Evolutionary conservation across 768 basidiomycete genomes (phyloP).

Genomic region (Rhizopogon rudus): DNA sequence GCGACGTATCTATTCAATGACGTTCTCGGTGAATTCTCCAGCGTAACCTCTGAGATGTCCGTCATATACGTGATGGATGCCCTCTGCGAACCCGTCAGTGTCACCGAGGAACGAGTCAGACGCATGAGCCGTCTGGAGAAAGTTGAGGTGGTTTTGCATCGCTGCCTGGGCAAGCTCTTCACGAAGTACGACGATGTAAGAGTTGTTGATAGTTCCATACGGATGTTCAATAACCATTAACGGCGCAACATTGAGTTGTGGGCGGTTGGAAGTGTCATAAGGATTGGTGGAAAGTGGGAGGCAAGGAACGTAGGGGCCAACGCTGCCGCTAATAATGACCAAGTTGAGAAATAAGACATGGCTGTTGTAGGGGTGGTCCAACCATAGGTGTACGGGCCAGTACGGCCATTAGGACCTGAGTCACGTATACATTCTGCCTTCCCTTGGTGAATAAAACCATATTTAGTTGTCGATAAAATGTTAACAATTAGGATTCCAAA

Average conservation of each 20-base stretch:
- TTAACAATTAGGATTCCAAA: too few relatives aligned
- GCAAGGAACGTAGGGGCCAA: conserved; percentile 31
- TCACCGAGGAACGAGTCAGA: conserved; percentile 45
- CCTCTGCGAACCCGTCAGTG: conserved; percentile 36
- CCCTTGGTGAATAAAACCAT: too few relatives aligned
- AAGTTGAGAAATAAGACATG: conserved; percentile 30
- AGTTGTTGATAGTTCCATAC: conserved; percentile 76
- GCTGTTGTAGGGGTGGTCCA: background rate
- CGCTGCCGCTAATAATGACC: conserved; percentile 34
- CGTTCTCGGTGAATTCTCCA: conserved; percentile 65
- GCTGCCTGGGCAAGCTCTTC: conserved; percentile 51
- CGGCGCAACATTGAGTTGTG: conserved; percentile 55
- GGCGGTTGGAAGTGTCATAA: conserved; percentile 29
- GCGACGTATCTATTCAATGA: conserved; percentile 70
- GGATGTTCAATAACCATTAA: conserved; percentile 54
- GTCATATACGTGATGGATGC: conserved; percentile 74
- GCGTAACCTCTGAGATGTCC: conserved; percentile 74
- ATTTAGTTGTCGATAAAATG: too few relatives aligned
- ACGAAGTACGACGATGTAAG: conserved; percentile 93
- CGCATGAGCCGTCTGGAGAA: conserved; percentile 61
- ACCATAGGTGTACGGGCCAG: too few relatives aligned
- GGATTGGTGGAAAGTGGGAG: conserved; percentile 42
- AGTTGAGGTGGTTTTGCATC: conserved; percentile 74
- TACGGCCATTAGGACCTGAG: too few relatives aligned
- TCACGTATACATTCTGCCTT: too few relatives aligned